Evolutionary conservation across 2,329 filamentous ascomycete genomes (phyloP), one percentile per base, ranked within the genome.

Genomic region (Dichotomopilus funicola): DNA sequence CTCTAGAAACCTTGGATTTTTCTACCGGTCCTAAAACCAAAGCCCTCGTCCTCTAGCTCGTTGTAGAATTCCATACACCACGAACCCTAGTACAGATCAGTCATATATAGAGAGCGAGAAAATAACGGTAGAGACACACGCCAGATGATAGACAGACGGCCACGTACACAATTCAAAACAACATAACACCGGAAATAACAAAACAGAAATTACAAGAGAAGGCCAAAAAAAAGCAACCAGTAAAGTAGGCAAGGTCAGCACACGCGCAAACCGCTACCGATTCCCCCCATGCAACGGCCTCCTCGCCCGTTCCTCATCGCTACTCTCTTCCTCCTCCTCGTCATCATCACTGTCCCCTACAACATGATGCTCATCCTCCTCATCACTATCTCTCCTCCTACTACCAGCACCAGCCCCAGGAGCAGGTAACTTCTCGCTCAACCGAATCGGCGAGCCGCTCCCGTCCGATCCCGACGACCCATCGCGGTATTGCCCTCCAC

Each of bases 281-380:
- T 19, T 57, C 47, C 49, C 56, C 37, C 38, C 54, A 33, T 54
- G 46, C 41, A 62, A 48, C 55, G 56, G 61, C 56, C 62, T 27
- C 19, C 19, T 60, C 34, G 49, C 49, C 19, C 50, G 45, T 4
- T 42, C 56, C 5, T 37, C 63, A 9, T 49, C 58, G 27, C 54
- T 61, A 4, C 60, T 68, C 37, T 68, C 66, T 31, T 70, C 68
- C 1, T 70, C 47, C n/a, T 61, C 63, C 10, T 55, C 59, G 35
- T 59, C 62, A 43, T 69, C 67, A 35, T 70, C 69, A 5, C 74
- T 74, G 10, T 75, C 77, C 4, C 78, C 78, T 49, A 81, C 72
- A 1, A 79, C 76, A 60, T 81, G 78, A 59, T 77, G 73, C 49
- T 73, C 72, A 12, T 71, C 68, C 37, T 74, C 74, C 31, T 67